Evolutionary conservation across 2,329 filamentous ascomycete genomes (phyloP), one percentile per base, ranked within the genome.

Genomic region (Colletotrichum tamarilloi): DNA sequence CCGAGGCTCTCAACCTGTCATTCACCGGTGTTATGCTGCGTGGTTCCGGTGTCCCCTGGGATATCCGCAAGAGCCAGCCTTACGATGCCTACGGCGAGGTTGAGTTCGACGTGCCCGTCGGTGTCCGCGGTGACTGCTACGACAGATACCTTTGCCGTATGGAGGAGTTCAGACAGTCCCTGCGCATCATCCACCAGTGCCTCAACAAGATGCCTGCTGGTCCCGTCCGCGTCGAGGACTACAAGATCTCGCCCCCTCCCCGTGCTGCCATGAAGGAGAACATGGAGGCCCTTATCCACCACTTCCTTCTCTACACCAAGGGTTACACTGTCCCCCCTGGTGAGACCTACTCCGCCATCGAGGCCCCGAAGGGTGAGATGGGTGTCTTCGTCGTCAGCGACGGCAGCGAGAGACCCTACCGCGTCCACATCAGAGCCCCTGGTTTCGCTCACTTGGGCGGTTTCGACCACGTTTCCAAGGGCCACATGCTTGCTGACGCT

Each of bases 281-380:
- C 88, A 99, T 99, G 97, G 97, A 99, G 87, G 95, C 97, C 52
- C 91, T 99, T 56, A 99, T 99, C 82, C 97, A 99, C 87, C 97
- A 99, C 88, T 99, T 99, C 90, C 87, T 99, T 77, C 92, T 99
- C 67, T 99, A 96, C 88, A 98, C 95, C 84, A 99, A 99, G 90
- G 97, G 97, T 73, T 99, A 99, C 85, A 91, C 95, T 57, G 97
- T 99, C 4, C 97, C 97, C 56, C 97, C 97, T 8, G 97, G 97
- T 75, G 97, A 99, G 89, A 99, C 97, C 6, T 99, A 99, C 89
- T 95, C 93, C 59, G 96, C 93, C 75, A 99, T 99, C 76, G 97
- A 99, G 88, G 97, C 97, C n/a, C 97, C 97, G 74, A 99, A 99
- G 92, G 97, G 97, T 79, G 97, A 99, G 88, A 99, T 99, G 97